Base-by-base conservation (phyloP, 768 basidiomycete species). In the Scleroderma citrinum region DNA sequence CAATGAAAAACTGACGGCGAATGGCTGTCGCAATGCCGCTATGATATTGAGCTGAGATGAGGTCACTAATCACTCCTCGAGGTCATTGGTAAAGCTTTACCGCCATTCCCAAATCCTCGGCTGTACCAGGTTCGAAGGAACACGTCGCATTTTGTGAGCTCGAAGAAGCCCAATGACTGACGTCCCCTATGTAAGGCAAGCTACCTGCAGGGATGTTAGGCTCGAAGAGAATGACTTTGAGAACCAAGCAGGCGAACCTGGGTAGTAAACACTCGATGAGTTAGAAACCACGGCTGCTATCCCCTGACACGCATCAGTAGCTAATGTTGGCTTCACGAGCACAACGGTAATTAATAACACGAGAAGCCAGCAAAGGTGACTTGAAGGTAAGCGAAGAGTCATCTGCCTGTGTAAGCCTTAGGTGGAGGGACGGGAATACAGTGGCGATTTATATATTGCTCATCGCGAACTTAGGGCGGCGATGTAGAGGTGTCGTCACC, bases 101-200 rank as follows among this genome's bases (percentile, higher is more conserved):
- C 16, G 76, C 74, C 2, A 51, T 66, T 3, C 64, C 70, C 24
- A 80, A 64, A 54, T 83, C 81, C 19, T 70, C 67, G 3, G 75
- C 63, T 1, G 70, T 75, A 12, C 73, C 74, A 13, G 77, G 77
- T 55, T 78, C 73, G 10, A 82, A 79, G 14, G 72, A 71, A 57
- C 77, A 80, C 16, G 66, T 59, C 0, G 75, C 55, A 1, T 45
- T 16, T 44, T 76, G 69, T 1, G 66, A 53, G 56, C 75, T 76
- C 10, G 76, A 76, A 13, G 60, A 59, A 0, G 75, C 71, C 75
- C 74, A 81, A 49, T 81, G 78, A 5, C 7, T 32, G 13, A 76
- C 68, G 51, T 74, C 80, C 19, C 62, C 59, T 2, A 40, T 36
- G 51, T 78, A 81, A 5, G 40, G 47, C 30, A 31, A 32, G 16